These are phyloP conservation scores for Coelastrella sp. DNA, from an alignment of 139 green algal genomes.

Conservation along the genomic window DNA sequence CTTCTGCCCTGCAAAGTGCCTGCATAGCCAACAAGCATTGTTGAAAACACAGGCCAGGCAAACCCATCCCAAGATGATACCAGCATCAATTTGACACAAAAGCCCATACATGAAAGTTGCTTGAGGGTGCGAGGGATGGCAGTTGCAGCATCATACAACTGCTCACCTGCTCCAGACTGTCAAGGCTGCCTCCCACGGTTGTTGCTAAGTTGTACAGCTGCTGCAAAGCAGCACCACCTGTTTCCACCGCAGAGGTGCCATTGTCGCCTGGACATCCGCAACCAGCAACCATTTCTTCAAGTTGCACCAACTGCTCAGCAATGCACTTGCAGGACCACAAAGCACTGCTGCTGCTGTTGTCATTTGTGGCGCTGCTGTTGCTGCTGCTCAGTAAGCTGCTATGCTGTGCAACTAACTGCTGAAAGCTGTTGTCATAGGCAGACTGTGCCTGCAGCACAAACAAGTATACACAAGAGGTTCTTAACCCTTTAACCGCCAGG, in stretches of 20 bases:
- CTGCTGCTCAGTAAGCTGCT: background rate
- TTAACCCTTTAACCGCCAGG: background rate
- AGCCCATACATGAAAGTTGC: background rate
- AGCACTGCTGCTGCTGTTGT: background rate
- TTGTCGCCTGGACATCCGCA: background rate
- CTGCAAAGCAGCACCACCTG: background rate
- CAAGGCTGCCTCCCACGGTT: background rate
- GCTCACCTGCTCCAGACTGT: background rate
- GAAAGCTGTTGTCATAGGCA: background rate
- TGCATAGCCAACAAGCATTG: constrained; percentile 4
- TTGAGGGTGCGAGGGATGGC: no score
- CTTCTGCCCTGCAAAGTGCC: background rate
- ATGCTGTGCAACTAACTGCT: constrained; percentile 16
- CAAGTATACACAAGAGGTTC: no score
- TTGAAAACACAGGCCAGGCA: background rate
- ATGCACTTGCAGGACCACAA: background rate
- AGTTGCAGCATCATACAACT: background rate
- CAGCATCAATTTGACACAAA: background rate
- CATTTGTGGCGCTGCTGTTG: constrained; percentile 9
- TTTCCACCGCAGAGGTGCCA: background rate
- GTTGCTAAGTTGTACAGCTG: constrained; percentile 7
- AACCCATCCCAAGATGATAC: background rate
- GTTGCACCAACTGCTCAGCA: background rate
- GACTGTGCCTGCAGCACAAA: constrained; percentile 27
- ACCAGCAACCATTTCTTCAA: background rate